Percentiles rank a stretch among this genome's conserved stretches.
Conservation (phyloP, 176 grass and related monocot species). For the Carex littledalei region DNA sequence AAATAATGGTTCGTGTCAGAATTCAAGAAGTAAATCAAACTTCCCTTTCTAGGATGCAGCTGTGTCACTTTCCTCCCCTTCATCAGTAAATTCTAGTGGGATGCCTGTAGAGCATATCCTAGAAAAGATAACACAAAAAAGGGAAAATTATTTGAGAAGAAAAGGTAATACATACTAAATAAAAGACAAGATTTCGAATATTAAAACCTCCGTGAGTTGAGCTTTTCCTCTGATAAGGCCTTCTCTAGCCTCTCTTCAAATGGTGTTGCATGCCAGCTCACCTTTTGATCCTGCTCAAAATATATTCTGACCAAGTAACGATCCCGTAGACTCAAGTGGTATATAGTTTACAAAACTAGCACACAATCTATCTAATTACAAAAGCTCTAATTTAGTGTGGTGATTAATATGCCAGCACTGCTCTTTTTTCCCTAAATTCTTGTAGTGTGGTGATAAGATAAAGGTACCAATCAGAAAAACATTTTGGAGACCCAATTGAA, state of each 20-base stretch:
- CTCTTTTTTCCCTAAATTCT: not conserved
- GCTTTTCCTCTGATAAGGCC: constrained; percentile 81
- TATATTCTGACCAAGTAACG: constrained; percentile 9
- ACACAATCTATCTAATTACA: not conserved
- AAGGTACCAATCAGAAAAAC: not conserved
- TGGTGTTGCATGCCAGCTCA: constrained; percentile 73
- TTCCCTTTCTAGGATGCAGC: constrained; percentile 43
- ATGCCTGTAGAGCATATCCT: constrained; percentile 54
- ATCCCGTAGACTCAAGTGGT: not conserved
- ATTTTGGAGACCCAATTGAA: not conserved
- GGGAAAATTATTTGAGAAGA: not conserved
- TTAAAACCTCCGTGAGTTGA: constrained; percentile 57
- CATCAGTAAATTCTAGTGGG: constrained; percentile 40
- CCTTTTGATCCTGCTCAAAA: constrained; percentile 70
- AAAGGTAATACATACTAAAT: not conserved
- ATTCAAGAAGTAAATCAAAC: constrained; percentile 33
- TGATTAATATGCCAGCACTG: not conserved
- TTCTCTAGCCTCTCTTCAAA: constrained; percentile 96
- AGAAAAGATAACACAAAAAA: not conserved
- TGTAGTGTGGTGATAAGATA: not conserved
- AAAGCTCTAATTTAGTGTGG: not conserved
- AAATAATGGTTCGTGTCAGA: constrained; percentile 12
- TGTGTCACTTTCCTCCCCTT: constrained; percentile 70
- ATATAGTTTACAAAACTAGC: not conserved
- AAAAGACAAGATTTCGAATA: not conserved